Evolutionary conservation across 2,329 filamentous ascomycete genomes (phyloP), one percentile per base, ranked within the genome.

Genomic region (Teratosphaeria destructans): DNA sequence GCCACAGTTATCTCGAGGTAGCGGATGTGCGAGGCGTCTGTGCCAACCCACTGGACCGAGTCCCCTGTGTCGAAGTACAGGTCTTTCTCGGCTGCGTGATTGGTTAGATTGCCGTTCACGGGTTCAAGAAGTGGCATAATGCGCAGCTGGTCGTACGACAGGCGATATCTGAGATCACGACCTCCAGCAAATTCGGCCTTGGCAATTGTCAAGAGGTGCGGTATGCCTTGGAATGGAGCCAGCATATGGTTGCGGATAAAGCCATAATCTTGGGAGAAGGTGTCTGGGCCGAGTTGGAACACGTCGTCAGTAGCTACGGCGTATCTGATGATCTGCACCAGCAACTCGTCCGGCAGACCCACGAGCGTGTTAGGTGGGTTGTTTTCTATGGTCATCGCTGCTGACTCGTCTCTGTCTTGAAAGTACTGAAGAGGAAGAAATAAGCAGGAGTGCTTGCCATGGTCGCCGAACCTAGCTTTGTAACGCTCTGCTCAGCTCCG

Each of bases 331-430:
- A 23, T 23, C 43, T 49, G 16, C 5, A 52, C 43, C 12, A 32
- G 56, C 56, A 57, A 29, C 43, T 57, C 43, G 11, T 57, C 56
- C 11, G 56, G 56, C 23, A 52, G 39, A 14, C 56, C 39, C 32
- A 52, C 34, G 32, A 57, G 39, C 8, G 56, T 66, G 37, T 63
- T 65, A 4, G 5, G 16, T 49, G 43, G 16, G 8, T 19, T 19
- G 8, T n/a, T 49, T n/a, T 49, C n/a, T 49, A n/a, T 19, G 43
- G 43, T 16, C 37, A 43, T 43, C 16, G 37, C 37, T 43, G 37
- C 37, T 14, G 2, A 14, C 16, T 43, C 1, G 37, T n/a, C 11
- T n/a, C 16, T 14, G 11, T 43, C 37, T 43, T n/a, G 11, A n/a
- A 10, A 16, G 37, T n/a, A 43, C 5, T n/a, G 37, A 14, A 16